Percentiles rank a stretch among this genome's conserved stretches.
Conservation (phyloP, 176 grass and related monocot genomes). For the Aegilops umbellulata region DNA sequence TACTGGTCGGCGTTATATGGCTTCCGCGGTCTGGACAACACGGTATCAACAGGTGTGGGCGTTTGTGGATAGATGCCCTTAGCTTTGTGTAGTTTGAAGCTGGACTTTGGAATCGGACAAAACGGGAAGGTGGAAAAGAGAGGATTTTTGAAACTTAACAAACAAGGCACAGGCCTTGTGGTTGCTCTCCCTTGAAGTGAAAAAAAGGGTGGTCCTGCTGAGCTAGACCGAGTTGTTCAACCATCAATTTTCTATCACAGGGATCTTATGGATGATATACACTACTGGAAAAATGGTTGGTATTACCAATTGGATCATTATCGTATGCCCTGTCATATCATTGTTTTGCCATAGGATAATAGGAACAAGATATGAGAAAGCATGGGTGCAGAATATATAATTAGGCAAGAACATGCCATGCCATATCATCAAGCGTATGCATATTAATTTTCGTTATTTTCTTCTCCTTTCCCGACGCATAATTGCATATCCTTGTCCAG, state of each 20-base stretch:
- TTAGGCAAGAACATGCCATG: not conserved
- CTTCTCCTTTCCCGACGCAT: not conserved
- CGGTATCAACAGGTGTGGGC: too few relatives aligned
- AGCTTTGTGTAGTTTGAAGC: not conserved
- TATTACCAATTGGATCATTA: too few relatives aligned
- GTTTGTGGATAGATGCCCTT: too few relatives aligned
- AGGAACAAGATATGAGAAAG: too few relatives aligned
- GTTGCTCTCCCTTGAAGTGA: slow-evolving; percentile 6
- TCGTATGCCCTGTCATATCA: too few relatives aligned
- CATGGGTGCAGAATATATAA: not conserved
- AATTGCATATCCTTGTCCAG: not conserved
- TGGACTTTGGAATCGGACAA: not conserved
- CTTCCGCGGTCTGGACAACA: too few relatives aligned
- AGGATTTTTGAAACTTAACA: not conserved
- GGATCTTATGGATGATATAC: not conserved
- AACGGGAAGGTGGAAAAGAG: not conserved
- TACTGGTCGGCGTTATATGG: too few relatives aligned
- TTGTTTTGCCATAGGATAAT: too few relatives aligned
- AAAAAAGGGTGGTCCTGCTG: slow-evolving; percentile 5
- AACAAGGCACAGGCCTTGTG: not conserved
- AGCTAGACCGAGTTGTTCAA: not conserved
- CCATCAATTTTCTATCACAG: not conserved
- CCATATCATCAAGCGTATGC: not conserved
- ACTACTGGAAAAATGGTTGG: too few relatives aligned
- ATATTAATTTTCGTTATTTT: not conserved